Evolutionary conservation across 805 yeast genomes (phyloP), one percentile per base, ranked within the genome.

Genomic region (Jamesozyma lodderae): DNA sequence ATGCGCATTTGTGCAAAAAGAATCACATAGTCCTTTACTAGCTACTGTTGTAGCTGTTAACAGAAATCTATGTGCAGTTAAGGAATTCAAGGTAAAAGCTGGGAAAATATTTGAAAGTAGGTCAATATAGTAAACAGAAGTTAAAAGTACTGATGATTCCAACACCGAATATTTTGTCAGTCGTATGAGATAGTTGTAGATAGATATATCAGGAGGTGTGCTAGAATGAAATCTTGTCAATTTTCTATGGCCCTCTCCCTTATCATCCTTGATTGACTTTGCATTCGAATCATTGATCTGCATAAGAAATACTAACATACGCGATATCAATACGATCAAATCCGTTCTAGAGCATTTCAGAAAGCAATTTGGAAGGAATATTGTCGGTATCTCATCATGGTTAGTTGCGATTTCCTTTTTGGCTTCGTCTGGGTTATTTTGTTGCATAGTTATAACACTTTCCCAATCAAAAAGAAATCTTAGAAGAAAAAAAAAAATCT

Each of bases 171-270:
- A 90, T 49, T 83, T 81, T 6, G 90, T 72, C 34, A 90, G 66
- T 49, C 97, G 70, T 33, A 78, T 62, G 31, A 88, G 60, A 52
- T 90, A 90, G 38, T 82, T 83, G 46, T 72, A 73, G 13, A 87
- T 75, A 5, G 95, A 80, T 31, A 90, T 90, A 14, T 73, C 73
- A 0, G 98, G 97, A 3, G 96, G 95, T 0, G 90, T 79, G 44
- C 96, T 70, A 4, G 96, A 87, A 59, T 90, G 98, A 59, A 90
- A 90, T 46, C 97, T 67, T 1, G 98, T 90, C 37, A 92, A 20
- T 32, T 38, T 36, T 20, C 21, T 22, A 16, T 33, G 33, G 7
- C 18, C 6, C 9, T 14, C 18, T 9, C 17, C 33, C n/a, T 40
- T 31, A 9, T 41, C 15, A 20, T 55, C 45, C 24, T 53, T 46